Conservation (phyloP, 2,329 filamentous ascomycete species). For the Fusarium sublunatum region DNA sequence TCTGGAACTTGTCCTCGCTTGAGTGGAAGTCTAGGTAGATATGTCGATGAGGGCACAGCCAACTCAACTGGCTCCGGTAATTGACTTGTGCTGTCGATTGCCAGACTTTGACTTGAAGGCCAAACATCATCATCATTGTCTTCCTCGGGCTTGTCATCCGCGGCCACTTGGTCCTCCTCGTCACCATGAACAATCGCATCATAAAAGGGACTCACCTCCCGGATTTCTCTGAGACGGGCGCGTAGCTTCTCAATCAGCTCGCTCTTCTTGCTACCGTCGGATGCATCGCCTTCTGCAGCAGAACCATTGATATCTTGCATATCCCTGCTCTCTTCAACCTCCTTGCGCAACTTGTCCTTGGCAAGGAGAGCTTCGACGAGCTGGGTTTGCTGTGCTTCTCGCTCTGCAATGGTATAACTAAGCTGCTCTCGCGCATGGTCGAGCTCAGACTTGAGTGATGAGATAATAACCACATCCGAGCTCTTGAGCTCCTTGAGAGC, state of each 20-base stretch:
- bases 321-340: constrained; percentile 61
- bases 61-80: background rate
- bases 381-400: constrained; percentile 68
- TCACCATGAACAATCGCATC: constrained; percentile 17
- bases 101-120: background rate
- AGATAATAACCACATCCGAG: constrained; percentile 68
- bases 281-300: constrained; percentile 50
- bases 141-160: background rate
- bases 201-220: constrained; percentile 62
- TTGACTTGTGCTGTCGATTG: background rate
- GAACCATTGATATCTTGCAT: constrained; percentile 52
- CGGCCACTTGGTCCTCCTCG: constrained; percentile 24
- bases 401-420: constrained; percentile 61
- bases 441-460: constrained; percentile 69
- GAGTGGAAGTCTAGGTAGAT: constrained; percentile 7
- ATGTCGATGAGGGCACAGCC: background rate
- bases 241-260: constrained; percentile 70
- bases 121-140: background rate
- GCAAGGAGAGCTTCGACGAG: constrained; percentile 69
- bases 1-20: background rate
- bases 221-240: constrained; percentile 64
- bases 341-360: constrained; percentile 69
- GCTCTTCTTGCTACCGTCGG: constrained; percentile 55
- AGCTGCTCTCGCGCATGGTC: constrained; percentile 65
- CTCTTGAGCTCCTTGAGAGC: constrained; percentile 69